phyloP scores from a whole-genome alignment of 768 basidiomycete genomes.

The Pleurotus tuber-regium region DNA sequence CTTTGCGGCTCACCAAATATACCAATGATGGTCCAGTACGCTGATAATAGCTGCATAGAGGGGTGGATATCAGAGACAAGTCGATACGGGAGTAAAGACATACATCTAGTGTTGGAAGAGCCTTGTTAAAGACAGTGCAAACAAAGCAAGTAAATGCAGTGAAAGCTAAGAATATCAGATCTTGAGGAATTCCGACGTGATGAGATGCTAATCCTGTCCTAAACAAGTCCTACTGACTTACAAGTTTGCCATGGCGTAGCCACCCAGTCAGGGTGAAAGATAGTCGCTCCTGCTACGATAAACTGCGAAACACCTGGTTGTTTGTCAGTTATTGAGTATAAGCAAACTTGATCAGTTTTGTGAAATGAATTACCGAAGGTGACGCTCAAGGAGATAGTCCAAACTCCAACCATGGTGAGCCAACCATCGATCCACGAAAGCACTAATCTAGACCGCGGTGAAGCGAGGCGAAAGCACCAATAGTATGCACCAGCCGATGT shows the following conservation, averaged over 20 bases:
- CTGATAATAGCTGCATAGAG: slow-evolving; percentile 45
- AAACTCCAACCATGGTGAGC: slow-evolving; percentile 66
- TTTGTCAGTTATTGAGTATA: no score
- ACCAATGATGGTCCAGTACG: slow-evolving; percentile 62
- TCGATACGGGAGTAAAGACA: slow-evolving; percentile 11
- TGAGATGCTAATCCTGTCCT: no score
- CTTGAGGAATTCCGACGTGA: no score
- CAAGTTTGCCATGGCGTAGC: slow-evolving; percentile 62
- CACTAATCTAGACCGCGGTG: slow-evolving; percentile 47
- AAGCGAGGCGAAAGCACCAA: slow-evolving; percentile 62
- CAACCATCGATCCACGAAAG: slow-evolving; percentile 69
- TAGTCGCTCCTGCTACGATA: slow-evolving; percentile 54
- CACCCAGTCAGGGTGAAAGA: slow-evolving; percentile 58
- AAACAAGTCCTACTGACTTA: no score
- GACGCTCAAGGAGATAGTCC: slow-evolving; percentile 66
- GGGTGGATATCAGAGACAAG: not conserved
- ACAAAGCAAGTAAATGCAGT: slow-evolving; percentile 44
- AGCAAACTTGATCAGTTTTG: no score
- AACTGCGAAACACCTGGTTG: slow-evolving; percentile 56
- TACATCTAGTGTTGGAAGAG: slow-evolving; percentile 50
- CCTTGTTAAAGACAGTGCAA: slow-evolving; percentile 55
- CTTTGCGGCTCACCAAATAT: slow-evolving; percentile 37
- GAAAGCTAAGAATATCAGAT: slow-evolving; percentile 57
- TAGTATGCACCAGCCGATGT: slow-evolving; percentile 64
- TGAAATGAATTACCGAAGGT: slow-evolving; percentile 44